Conservation (phyloP, 305 asterid genomes). For the Solanum hybrid region DNA sequence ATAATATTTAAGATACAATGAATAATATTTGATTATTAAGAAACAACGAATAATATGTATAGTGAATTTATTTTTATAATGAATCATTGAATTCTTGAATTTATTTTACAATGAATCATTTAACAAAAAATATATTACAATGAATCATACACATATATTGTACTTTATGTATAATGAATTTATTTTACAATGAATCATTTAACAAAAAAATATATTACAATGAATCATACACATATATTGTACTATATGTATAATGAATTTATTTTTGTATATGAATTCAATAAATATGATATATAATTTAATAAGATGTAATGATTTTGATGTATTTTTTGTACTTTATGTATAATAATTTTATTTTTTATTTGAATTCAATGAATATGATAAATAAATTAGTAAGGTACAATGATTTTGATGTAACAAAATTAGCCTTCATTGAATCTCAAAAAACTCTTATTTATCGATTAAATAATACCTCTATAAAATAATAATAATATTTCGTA, state of each 20-base stretch:
- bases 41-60: neutral
- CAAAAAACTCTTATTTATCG: neutral
- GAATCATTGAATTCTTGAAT: too few species aligned
- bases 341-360: too few species aligned
- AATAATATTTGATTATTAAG: too few species aligned
- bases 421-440: neutral
- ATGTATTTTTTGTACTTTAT: neutral
- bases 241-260: too few species aligned
- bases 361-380: neutral
- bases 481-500: too few species aligned
- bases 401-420: neutral
- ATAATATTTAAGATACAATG: neutral
- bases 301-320: too few species aligned
- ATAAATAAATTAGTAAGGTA: neutral
- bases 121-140: neutral
- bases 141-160: neutral
- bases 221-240: neutral
- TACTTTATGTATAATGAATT: neutral
- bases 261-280: neutral
- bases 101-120: too few species aligned
- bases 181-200: too few species aligned
- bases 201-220: too few species aligned
- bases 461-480: too few species aligned
- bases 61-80: too few species aligned
- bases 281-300: too few species aligned